Evolutionary conservation across 2,329 filamentous ascomycete species (phyloP).

Genomic region (Neurospora crassa): DNA sequence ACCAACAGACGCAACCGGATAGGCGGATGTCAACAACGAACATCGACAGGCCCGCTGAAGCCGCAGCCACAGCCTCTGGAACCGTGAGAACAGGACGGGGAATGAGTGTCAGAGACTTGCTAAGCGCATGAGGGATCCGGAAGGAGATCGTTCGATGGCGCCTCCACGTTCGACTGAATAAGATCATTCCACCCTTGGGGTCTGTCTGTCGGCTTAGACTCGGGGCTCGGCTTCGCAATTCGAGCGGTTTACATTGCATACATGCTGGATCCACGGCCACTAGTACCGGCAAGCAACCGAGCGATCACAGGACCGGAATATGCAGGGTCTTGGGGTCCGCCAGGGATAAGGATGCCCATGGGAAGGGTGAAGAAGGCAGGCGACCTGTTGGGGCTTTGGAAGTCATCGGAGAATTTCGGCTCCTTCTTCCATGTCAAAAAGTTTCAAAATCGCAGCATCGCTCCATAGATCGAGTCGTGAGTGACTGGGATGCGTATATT

Average conservation of each 20-base stretch:
- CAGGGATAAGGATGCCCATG: background rate
- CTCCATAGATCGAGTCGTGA: background rate
- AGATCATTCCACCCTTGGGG: background rate
- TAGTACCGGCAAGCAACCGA: background rate
- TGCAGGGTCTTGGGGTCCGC: background rate
- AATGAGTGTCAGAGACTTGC: slow-evolving; percentile 44
- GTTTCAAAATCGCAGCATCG: background rate
- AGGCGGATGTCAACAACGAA: slow-evolving; percentile 33
- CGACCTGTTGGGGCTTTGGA: background rate
- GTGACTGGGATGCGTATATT: background rate
- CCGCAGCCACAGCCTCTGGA: slow-evolving; percentile 16
- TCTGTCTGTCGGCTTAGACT: background rate
- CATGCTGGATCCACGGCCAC: background rate
- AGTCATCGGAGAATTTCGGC: background rate
- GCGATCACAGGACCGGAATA: background rate
- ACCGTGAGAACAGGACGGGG: slow-evolving; percentile 29
- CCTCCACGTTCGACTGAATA: background rate
- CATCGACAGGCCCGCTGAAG: slow-evolving; percentile 18
- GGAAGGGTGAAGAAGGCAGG: background rate
- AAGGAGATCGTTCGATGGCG: background rate
- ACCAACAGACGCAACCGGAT: slow-evolving; percentile 43
- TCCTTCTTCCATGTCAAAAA: background rate
- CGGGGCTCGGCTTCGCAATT: background rate
- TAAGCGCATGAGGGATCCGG: slow-evolving; percentile 34
- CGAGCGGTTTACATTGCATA: background rate